Evolutionary conservation across 1,284 basidiomycete species (phyloP).

Genomic region (Ceratobasidium sp.): DNA sequence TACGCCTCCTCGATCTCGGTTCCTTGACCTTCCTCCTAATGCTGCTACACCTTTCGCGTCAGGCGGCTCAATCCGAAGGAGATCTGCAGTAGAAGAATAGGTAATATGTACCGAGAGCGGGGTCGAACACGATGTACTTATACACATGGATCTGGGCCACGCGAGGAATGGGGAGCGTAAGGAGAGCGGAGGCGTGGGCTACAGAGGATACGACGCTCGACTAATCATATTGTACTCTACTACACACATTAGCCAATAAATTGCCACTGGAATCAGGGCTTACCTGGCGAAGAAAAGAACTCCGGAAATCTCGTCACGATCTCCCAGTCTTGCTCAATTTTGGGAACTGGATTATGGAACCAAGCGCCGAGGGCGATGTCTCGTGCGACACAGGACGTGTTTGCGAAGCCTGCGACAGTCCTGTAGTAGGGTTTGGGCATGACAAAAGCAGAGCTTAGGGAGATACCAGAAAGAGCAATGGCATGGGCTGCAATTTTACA

Average conservation of each 20-base stretch:
- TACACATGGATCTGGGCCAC: conserved; percentile 35
- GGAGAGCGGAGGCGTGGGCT: conserved; percentile 4
- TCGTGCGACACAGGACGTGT: conserved; percentile 24
- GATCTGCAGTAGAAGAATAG: conserved; percentile 19
- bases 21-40: conserved; percentile 8
- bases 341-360: conserved; percentile 21
- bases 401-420: conserved; percentile 29
- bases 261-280: neutral
- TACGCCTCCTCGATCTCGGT: conserved; percentile 21
- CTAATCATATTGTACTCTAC: conserved; percentile 33
- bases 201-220: conserved; percentile 1
- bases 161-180: conserved; percentile 18
- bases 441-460: conserved; percentile 19
- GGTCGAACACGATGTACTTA: conserved; percentile 38
- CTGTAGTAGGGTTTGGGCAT: conserved; percentile 23
- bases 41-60: conserved; percentile 23
- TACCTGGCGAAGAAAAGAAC: conserved; percentile 29
- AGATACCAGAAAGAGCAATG: conserved; percentile 6
- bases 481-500: conserved; percentile 23
- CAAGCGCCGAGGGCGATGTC: conserved; percentile 27
- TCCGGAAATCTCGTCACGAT: neutral
- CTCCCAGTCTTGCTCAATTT: conserved; percentile 30
- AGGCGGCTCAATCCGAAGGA: conserved; percentile 23
- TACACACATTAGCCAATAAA: neutral
- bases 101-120: conserved; percentile 18